Evolutionary conservation across 768 basidiomycete genomes (phyloP).

Genomic region (Tylopilus sp.): DNA sequence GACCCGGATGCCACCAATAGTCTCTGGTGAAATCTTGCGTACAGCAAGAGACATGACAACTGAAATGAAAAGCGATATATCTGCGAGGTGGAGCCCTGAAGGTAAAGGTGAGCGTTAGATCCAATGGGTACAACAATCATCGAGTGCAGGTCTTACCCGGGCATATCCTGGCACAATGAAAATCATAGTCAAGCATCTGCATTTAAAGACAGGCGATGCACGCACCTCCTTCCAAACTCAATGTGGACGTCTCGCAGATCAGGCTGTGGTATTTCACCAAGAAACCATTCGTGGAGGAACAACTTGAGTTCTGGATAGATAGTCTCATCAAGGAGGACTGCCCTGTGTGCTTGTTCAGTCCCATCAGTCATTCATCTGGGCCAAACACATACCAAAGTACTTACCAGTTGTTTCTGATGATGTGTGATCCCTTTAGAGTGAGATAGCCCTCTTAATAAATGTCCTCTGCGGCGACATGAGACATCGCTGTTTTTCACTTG

Average conservation of each 20-base stretch:
- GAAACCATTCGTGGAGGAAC: constrained; percentile 36
- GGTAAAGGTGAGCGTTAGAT: constrained; percentile 27
- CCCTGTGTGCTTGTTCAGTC: constrained; percentile 32
- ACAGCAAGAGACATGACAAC: constrained; percentile 41
- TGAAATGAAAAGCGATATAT: too few relatives aligned
- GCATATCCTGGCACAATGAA: constrained; percentile 9
- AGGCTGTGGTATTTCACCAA: constrained; percentile 21
- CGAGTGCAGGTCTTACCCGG: constrained; percentile 12
- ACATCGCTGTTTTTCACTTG: constrained; percentile 1
- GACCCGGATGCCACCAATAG: constrained; percentile 36
- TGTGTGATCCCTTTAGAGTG: constrained; percentile 14
- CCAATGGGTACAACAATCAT: not conserved
- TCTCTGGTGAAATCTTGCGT: constrained; percentile 43
- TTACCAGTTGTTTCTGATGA: constrained; percentile 23
- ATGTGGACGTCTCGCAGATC: constrained; percentile 16
- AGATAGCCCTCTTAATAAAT: too few relatives aligned
- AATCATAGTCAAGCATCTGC: not conserved
- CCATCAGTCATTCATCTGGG: not conserved
- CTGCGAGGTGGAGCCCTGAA: constrained; percentile 27
- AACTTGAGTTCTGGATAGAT: constrained; percentile 31
- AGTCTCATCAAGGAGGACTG: constrained; percentile 47
- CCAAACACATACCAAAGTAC: constrained; percentile 17
- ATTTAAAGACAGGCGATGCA: too few relatives aligned
- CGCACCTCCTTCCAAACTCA: constrained; percentile 31
- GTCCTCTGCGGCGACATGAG: constrained; percentile 23